Evolutionary conservation across 176 grass and related monocot genomes (phyloP).

Genomic region (Oryza longistaminata): DNA sequence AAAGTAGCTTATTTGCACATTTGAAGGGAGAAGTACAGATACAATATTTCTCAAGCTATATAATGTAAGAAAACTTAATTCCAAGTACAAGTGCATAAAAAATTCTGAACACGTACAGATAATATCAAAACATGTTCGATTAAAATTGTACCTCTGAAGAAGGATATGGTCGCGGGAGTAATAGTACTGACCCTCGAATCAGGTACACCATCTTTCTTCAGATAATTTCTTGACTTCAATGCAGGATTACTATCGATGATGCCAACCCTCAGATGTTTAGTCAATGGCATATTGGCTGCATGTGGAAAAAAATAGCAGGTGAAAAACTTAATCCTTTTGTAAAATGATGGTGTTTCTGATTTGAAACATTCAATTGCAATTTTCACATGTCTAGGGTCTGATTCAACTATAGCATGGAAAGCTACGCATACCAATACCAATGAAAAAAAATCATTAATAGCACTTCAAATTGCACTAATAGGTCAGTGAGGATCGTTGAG

Average conservation of each 20-base stretch:
- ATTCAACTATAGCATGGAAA: not conserved
- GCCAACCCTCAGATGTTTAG: slow-evolving; percentile 70
- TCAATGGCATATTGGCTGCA: slow-evolving; percentile 70
- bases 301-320: slow-evolving; percentile 21
- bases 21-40: not conserved
- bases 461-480: not conserved
- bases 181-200: slow-evolving; percentile 92
- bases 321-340: not conserved
- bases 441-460: not conserved
- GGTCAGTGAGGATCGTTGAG: not conserved
- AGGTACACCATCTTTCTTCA: slow-evolving; percentile 59
- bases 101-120: not conserved
- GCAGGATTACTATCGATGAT: slow-evolving; percentile 81
- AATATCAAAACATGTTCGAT: not conserved
- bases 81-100: not conserved
- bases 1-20: not conserved
- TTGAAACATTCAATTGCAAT: not conserved
- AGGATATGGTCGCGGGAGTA: slow-evolving; percentile 86
- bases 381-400: not conserved
- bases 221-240: slow-evolving; percentile 57
- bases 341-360: not conserved
- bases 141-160: slow-evolving; percentile 68
- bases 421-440: not conserved
- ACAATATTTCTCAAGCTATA: not conserved
- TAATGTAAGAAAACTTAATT: not conserved